Percentiles rank a stretch among this genome's conserved stretches.
Conservation (phyloP, 352 stramenopile genomes). For the Globisporangium emineosum region DNA sequence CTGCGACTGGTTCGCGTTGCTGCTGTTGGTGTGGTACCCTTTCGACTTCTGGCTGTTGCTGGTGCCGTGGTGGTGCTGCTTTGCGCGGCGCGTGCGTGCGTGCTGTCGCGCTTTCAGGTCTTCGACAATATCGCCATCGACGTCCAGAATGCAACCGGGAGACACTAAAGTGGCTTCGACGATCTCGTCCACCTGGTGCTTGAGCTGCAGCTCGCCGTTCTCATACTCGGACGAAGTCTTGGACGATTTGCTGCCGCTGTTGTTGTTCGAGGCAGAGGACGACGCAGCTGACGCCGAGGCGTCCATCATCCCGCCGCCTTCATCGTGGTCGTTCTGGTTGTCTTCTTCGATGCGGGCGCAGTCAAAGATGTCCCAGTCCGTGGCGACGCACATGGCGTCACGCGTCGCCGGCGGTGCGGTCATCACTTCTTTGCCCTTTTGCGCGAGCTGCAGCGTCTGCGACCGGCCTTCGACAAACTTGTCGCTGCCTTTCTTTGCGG, state of each 20-base stretch:
- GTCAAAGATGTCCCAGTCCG: slow-evolving; percentile 88
- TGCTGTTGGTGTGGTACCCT: slow-evolving; percentile 17
- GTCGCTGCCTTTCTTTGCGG: slow-evolving; percentile 75
- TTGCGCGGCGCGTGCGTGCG: slow-evolving; percentile 20
- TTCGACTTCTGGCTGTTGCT: slow-evolving; percentile 45
- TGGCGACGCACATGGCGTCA: slow-evolving; percentile 67
- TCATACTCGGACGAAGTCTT: slow-evolving; percentile 23
- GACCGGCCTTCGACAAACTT: slow-evolving; percentile 62
- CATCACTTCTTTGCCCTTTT: slow-evolving; percentile 85
- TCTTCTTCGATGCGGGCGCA: slow-evolving; percentile 42
- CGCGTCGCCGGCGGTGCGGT: slow-evolving; percentile 69
- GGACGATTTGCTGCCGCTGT: slow-evolving; percentile 2
- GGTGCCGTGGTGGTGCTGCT: slow-evolving; percentile 17
- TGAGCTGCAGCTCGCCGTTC: slow-evolving; percentile 52
- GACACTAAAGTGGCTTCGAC: slow-evolving; percentile 67
- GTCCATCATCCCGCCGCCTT: slow-evolving; percentile 13
- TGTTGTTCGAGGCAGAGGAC: neutral
- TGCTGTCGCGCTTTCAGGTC: slow-evolving; percentile 60
- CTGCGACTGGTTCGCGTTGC: slow-evolving; percentile 19
- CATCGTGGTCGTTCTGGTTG: slow-evolving; percentile 32
- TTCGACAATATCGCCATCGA: slow-evolving; percentile 77
- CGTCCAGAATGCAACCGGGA: slow-evolving; percentile 74
- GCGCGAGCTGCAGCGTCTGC: slow-evolving; percentile 70
- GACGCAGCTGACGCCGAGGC: neutral
- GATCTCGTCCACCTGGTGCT: slow-evolving; percentile 79